Conservation (phyloP, 2,329 filamentous ascomycete species). For the Didymella pinodella region DNA sequence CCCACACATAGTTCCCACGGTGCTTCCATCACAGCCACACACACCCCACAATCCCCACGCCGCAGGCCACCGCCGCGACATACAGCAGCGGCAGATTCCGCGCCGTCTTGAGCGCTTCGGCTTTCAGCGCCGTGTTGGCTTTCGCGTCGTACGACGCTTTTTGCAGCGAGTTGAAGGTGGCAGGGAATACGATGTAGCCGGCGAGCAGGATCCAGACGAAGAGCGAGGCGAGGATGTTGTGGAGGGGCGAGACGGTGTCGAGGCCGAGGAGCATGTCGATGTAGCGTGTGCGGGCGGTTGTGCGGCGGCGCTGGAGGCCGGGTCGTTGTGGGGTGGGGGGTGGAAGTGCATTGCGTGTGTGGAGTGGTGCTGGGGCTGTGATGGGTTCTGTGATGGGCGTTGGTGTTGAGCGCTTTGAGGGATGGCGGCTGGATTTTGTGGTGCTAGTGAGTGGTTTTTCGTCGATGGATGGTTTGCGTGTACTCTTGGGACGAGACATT, state of each 20-base stretch:
- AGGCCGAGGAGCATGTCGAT: conserved; percentile 58
- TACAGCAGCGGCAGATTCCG: conserved; percentile 55
- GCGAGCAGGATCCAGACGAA: conserved; percentile 61
- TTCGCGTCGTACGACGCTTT: conserved; percentile 40
- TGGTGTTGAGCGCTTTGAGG: background rate
- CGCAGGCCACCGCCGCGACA: conserved; percentile 56
- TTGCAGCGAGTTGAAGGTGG: conserved; percentile 59
- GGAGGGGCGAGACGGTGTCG: conserved; percentile 56
- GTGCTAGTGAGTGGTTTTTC: background rate
- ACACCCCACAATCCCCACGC: conserved; percentile 53
- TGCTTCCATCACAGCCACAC: conserved; percentile 56
- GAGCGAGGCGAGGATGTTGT: conserved; percentile 59
- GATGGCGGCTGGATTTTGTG: background rate
- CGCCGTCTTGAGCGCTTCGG: conserved; percentile 42
- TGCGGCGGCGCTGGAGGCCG: conserved; percentile 33
- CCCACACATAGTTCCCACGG: conserved; percentile 62
- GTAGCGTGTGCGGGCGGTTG: conserved; percentile 40
- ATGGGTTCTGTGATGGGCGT: background rate
- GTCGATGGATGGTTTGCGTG: background rate
- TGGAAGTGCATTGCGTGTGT: background rate
- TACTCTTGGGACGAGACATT: background rate
- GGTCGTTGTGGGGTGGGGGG: conserved; percentile 21
- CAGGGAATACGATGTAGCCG: conserved; percentile 62
- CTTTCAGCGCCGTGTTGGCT: conserved; percentile 28
- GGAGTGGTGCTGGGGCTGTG: background rate